Base-by-base conservation (phyloP, 2,329 filamentous ascomycete genomes). In the Hirsutella minnesotensis region DNA sequence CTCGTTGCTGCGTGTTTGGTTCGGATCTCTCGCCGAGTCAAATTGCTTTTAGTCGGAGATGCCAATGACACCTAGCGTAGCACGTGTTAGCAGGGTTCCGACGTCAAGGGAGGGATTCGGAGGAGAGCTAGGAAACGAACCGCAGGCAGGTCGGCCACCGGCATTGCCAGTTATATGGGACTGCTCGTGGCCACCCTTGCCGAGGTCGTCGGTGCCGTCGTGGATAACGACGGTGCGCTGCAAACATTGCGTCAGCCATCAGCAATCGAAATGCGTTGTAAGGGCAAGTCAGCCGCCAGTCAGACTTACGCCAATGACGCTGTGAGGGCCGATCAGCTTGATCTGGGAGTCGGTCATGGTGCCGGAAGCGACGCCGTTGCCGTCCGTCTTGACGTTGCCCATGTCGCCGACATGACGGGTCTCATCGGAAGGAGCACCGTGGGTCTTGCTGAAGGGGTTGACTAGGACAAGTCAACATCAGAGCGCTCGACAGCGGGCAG, bases 121-220 rank as follows among this genome's bases (percentile, higher is more conserved):
- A 21, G 7, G 9, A 21, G 20, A 30, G 19, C 10, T 4, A 18
- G 13, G 8, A 13, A 18, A 67, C 77, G 63, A 77, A 86, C 92
- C 92, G 71, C 92, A 98, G 64, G 92, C 92, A 63, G 92, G 92
- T 62, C 92, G 86, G 56, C 72, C 66, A 58, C 92, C 92, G 62
- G 92, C 92, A 66, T 96, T 98, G 55, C 92, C 92, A 52, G 92
- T 98, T 83, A 94, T 95, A 75, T 94, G 87, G 60, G 87, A 95
- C 75, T 96, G 88, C 70, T 90, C 86, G 71, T 86, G 81, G 56
- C 71, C 86, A 59, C 88, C 88, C 76, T 85, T 86, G 68, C 92
- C 92, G 52, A 98, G 86, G 63, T 98, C 92, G 63, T 98, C 92
- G 54, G 90, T 96, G 64, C 92, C 92, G 56, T 74, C 81, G 74